These are phyloP conservation scores for Candida neerlandica DNA, from an alignment of 1,139 yeast genomes.

Conservation along the genomic window DNA sequence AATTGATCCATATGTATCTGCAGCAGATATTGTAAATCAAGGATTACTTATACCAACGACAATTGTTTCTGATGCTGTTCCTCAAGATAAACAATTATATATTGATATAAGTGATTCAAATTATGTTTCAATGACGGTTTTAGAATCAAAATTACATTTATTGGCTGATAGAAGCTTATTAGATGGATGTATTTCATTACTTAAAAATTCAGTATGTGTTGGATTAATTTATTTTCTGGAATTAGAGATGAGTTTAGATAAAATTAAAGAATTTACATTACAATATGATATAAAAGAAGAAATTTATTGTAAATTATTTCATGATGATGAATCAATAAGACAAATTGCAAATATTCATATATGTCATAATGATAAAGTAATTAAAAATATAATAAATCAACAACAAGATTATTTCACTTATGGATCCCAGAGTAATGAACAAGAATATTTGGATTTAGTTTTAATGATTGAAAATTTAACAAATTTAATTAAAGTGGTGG, in stretches of 20 bases:
- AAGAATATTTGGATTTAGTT: slow-evolving; percentile 17
- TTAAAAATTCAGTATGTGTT: slow-evolving; percentile 37
- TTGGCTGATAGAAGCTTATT: slow-evolving; percentile 46
- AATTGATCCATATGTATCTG: slow-evolving; percentile 34
- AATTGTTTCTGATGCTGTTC: slow-evolving; percentile 2
- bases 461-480: slow-evolving; percentile 31
- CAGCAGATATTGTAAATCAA: slow-evolving; percentile 43
- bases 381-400: slow-evolving; percentile 13
- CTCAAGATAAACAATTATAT: slow-evolving; percentile 21
- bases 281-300: slow-evolving; percentile 34
- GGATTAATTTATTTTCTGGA: slow-evolving; percentile 58
- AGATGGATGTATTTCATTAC: slow-evolving; percentile 60
- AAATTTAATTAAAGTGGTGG: slow-evolving; percentile 48
- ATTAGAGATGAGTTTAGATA: slow-evolving; percentile 55
- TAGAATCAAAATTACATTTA: slow-evolving; percentile 36
- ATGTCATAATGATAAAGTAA: slow-evolving; percentile 17
- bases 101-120: slow-evolving; percentile 45
- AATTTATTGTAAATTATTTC: slow-evolving; percentile 32
- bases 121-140: slow-evolving; percentile 32
- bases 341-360: slow-evolving; percentile 6
- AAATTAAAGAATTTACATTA: slow-evolving; percentile 33
- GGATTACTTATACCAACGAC: slow-evolving; percentile 7
- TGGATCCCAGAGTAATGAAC: slow-evolving; percentile 21
- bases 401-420: slow-evolving; percentile 24
- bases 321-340: slow-evolving; percentile 13